Conservation (phyloP, 2,329 filamentous ascomycete species). For the Botryotinia calthae region DNA sequence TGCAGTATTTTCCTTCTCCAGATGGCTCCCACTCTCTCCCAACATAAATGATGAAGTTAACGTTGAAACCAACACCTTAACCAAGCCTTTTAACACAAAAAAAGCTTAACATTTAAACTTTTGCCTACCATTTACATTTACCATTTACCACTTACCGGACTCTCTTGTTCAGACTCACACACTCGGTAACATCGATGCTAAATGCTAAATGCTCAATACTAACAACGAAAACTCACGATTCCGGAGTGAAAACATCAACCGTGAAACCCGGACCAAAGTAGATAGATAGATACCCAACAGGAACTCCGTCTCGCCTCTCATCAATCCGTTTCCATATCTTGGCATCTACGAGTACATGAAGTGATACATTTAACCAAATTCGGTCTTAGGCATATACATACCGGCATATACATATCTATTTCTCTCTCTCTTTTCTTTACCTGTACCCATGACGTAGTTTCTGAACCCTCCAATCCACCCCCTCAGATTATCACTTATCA, state of each 20-base stretch:
- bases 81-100: background rate
- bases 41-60: background rate
- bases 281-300: background rate
- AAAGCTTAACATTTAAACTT: background rate
- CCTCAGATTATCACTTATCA: background rate
- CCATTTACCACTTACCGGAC: too few species aligned
- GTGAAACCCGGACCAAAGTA: background rate
- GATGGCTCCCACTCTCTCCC: background rate
- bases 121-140: background rate
- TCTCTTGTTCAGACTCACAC: background rate
- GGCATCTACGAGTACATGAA: background rate
- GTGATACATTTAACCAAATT: background rate
- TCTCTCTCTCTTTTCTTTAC: background rate
- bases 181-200: background rate
- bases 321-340: constrained; percentile 5
- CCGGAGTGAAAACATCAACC: background rate
- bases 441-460: background rate
- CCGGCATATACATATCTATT: background rate
- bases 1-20: too few species aligned
- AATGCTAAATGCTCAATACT: background rate
- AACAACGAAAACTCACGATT: background rate
- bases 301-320: background rate
- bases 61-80: background rate
- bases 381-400: background rate
- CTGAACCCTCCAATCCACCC: background rate